phyloP scores from a whole-genome alignment of 495 filamentous ascomycete species.

The Staphylotrichum longicolle region DNA sequence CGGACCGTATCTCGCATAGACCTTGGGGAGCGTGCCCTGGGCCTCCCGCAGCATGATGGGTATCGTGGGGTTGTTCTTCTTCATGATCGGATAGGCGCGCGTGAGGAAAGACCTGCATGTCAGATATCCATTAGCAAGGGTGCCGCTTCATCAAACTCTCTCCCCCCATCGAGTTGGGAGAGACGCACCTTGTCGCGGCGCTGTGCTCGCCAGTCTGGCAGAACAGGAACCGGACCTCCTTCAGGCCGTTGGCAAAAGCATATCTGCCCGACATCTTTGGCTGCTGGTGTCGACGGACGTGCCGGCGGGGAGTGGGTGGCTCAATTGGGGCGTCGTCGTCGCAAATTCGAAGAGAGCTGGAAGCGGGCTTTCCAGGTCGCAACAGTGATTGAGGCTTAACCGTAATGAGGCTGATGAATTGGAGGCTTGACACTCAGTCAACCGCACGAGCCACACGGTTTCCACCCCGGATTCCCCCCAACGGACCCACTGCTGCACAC shows the following conservation, averaged over 20 bases:
- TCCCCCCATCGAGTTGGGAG: too few species aligned
- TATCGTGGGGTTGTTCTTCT: slow-evolving; percentile 94
- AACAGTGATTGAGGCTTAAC: neutral
- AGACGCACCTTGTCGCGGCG: slow-evolving; percentile 71
- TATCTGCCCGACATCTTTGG: slow-evolving; percentile 85
- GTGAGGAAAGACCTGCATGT: slow-evolving; percentile 80
- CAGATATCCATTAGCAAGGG: slow-evolving; percentile 8
- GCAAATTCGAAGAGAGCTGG: slow-evolving; percentile 8
- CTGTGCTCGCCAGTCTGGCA: slow-evolving; percentile 91
- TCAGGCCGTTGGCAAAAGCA: slow-evolving; percentile 79
- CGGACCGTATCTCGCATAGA: slow-evolving; percentile 93
- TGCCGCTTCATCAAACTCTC: neutral
- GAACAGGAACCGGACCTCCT: slow-evolving; percentile 95
- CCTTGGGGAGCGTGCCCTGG: slow-evolving; percentile 69
- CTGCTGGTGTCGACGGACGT: slow-evolving; percentile 9
- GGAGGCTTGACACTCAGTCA: slow-evolving; percentile 16
- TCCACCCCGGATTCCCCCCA: slow-evolving; percentile 12
- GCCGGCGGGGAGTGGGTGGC: slow-evolving; percentile 16
- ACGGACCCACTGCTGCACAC: neutral
- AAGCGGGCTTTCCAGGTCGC: slow-evolving; percentile 18
- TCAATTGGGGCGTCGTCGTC: slow-evolving; percentile 23
- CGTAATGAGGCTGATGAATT: slow-evolving; percentile 18
- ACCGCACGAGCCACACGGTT: neutral
- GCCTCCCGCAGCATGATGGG: slow-evolving; percentile 96
- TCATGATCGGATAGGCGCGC: slow-evolving; percentile 95